phyloP scores from a whole-genome alignment of 306 rosid genomes.

The Cajanus cajan region DNA sequence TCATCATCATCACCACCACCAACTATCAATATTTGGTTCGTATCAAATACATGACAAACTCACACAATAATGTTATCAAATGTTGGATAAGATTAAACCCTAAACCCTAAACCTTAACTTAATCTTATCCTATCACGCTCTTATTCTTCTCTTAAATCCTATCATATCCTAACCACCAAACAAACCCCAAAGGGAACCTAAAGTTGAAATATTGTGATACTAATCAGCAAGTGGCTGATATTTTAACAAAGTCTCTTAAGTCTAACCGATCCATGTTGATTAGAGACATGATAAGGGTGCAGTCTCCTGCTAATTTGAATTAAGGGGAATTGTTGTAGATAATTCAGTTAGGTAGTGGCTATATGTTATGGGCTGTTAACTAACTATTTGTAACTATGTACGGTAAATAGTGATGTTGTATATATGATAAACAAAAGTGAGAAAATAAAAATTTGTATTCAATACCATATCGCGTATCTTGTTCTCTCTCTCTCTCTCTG shows the following conservation, averaged over 20 bases:
- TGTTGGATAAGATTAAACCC: too few species aligned
- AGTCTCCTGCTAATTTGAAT: neutral
- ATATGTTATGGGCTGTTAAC: neutral
- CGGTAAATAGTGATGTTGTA: neutral
- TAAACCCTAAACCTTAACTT: too few species aligned
- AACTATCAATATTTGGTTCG: too few species aligned
- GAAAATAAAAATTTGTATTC: neutral
- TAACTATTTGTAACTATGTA: neutral
- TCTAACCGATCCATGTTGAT: neutral
- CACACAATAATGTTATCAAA: too few species aligned
- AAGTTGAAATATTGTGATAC: neutral
- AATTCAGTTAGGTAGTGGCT: neutral
- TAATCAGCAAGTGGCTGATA: neutral
- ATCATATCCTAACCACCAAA: too few species aligned
- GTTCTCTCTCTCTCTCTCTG: neutral
- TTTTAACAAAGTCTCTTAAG: neutral
- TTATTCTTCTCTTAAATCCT: too few species aligned
- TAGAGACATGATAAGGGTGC: neutral
- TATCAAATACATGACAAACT: too few species aligned
- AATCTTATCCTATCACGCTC: too few species aligned
- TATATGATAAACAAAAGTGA: neutral
- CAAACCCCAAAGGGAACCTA: neutral
- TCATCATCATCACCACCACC: too few species aligned
- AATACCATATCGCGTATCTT: neutral
- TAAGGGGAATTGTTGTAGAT: neutral